These are phyloP conservation scores for Sporisorium iseilematis-ciliati DNA, from an alignment of 1,284 basidiomycete species.

Conservation along the genomic window DNA sequence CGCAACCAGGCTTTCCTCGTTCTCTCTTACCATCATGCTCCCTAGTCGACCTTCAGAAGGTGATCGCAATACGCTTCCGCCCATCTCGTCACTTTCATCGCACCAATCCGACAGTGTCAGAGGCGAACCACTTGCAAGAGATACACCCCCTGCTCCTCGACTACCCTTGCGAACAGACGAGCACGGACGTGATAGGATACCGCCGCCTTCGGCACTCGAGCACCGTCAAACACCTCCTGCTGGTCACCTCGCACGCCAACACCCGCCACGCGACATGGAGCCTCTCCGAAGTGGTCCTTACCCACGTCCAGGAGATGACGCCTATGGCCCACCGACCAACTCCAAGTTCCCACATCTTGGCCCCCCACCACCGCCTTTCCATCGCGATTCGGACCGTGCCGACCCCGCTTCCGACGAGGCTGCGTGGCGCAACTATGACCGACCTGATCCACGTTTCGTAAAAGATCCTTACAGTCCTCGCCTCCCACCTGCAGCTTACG, in stretches of 20 bases:
- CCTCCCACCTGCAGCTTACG: slow-evolving; percentile 14
- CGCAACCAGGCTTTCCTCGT: not conserved
- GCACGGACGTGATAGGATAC: slow-evolving; percentile 6
- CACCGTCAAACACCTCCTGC: slow-evolving; percentile 21
- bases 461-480: slow-evolving; percentile 32
- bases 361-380: slow-evolving; percentile 21
- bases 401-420: slow-evolving; percentile 25
- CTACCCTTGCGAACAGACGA: slow-evolving; percentile 17
- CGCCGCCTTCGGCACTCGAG: slow-evolving; percentile 20
- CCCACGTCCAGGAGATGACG: slow-evolving; percentile 14
- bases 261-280: slow-evolving; percentile 14
- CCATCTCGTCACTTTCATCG: slow-evolving; percentile 32
- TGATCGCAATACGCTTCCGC: slow-evolving; percentile 36
- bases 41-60: slow-evolving; percentile 19
- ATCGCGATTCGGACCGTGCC: slow-evolving; percentile 18
- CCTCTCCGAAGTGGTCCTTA: slow-evolving; percentile 12
- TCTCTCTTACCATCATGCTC: slow-evolving; percentile 16
- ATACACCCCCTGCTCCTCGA: not conserved
- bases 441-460: slow-evolving; percentile 22
- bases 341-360: slow-evolving; percentile 12
- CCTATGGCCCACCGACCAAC: slow-evolving; percentile 9
- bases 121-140: slow-evolving; percentile 9
- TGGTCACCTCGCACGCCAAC: slow-evolving; percentile 20
- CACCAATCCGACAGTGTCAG: slow-evolving; percentile 8
- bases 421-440: slow-evolving; percentile 27